These are phyloP conservation scores for Ephemerocybe angulata DNA, from an alignment of 768 basidiomycete species.

Conservation along the genomic window DNA sequence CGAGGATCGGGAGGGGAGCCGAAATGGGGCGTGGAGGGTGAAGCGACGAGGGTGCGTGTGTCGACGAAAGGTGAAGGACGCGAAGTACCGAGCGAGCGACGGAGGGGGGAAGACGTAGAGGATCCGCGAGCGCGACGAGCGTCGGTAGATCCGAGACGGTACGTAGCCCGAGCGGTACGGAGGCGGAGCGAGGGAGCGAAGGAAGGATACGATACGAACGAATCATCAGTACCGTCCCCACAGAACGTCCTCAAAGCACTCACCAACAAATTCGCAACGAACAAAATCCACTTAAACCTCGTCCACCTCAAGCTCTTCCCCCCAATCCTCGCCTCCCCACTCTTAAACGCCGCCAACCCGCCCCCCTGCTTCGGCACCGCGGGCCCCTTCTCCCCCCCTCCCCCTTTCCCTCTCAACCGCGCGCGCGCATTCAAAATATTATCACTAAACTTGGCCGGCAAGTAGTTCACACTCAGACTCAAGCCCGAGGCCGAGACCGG, in stretches of 20 bases:
- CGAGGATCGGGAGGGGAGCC: too few relatives aligned
- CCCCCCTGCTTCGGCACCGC: conserved; percentile 60
- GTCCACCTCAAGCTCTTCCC: conserved; percentile 61
- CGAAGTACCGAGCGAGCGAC: too few relatives aligned
- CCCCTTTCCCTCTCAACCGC: conserved; percentile 28
- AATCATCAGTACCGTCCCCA: too few relatives aligned
- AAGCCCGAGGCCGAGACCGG: conserved; percentile 43
- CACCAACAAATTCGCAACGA: conserved; percentile 57
- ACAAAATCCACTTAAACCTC: conserved; percentile 79
- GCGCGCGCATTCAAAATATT: conserved; percentile 34
- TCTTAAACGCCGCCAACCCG: conserved; percentile 61
- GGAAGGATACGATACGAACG: too few relatives aligned
- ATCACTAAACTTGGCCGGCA: conserved; percentile 70
- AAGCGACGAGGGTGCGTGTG: too few relatives aligned
- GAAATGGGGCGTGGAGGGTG: background rate
- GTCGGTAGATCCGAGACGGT: too few relatives aligned
- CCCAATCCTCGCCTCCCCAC: conserved; percentile 50
- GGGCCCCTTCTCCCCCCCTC: conserved; percentile 24
- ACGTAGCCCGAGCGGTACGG: too few relatives aligned
- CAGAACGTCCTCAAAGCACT: too few relatives aligned
- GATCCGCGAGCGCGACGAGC: too few relatives aligned
- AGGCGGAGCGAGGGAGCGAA: too few relatives aligned
- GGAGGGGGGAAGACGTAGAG: too few relatives aligned
- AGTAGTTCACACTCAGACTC: conserved; percentile 66
- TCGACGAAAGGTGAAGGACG: too few relatives aligned